Base-by-base conservation (phyloP, 352 stramenopile genomes). In the Chrysophaeum taylorii region DNA sequence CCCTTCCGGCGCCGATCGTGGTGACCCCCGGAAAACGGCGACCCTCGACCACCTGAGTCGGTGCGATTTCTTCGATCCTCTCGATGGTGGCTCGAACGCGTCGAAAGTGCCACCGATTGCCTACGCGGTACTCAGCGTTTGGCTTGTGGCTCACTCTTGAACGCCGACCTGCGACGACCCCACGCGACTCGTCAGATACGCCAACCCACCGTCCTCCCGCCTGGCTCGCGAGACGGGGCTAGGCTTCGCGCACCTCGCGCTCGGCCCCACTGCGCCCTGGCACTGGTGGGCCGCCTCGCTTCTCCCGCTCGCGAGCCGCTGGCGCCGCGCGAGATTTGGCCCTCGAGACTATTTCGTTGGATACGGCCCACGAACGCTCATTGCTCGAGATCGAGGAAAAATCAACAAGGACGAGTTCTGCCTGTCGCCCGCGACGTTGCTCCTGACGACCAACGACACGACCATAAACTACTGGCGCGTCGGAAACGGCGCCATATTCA, bases 381-480 rank as follows among this genome's bases (percentile, higher is more conserved):
- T 62, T 86, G 70, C 82, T 97, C 5, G 92, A 98, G 70, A 97
- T 98, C 71, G 92, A 98, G 73, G 92, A 97, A 74, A 97, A 71
- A 97, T 98, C 76, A 97, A 97, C 78, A 83, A 95, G 61, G 97
- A 97, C 77, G 92, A 93, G 73, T 63, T 63, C 52, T 98, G 90
- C 88, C 95, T 89, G 70, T 79, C 82, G n/a, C 77, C 83, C 12
- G n/a, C n/a, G n/a, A n/a, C n/a, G n/a, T n/a, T n/a, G n/a, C 73
- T 98, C 48, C 82, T 97, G 43, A 92, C 87, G 15, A 96, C 92
- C 25, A 98, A 98, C 78, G 83, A 97, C 82, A 97, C 97, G 81
- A 97, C 92, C 36, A 93, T 98, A 73, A 97, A 97, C 78, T 79
- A 97, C 31, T 98, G 92, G 92, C 95, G 94, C 64, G 74, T 97